Conservation (phyloP, 1,284 basidiomycete species). For the Jaminaea rosea region DNA sequence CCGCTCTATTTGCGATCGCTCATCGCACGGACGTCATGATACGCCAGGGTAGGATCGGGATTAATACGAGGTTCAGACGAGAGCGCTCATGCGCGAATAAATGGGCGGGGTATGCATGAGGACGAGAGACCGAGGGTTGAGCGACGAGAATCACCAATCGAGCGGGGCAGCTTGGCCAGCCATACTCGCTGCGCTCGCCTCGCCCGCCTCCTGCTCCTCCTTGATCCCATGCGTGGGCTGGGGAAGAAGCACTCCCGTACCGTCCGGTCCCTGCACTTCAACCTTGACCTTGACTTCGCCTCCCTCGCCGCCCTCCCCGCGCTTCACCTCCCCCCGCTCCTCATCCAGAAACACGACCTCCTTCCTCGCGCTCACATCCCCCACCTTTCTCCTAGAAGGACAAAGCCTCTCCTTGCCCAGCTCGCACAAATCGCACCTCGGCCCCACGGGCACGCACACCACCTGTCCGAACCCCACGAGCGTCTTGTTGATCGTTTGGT, state of each 20-base stretch:
- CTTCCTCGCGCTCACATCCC: slow-evolving; percentile 17
- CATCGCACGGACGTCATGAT: no score
- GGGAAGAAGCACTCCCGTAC: background rate
- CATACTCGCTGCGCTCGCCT: slow-evolving; percentile 2
- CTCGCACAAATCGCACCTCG: slow-evolving; percentile 59
- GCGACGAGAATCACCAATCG: no score
- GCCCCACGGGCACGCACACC: slow-evolving; percentile 71
- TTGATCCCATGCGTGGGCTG: slow-evolving; percentile 2
- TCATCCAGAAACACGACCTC: slow-evolving; percentile 12
- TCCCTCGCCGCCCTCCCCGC: background rate
- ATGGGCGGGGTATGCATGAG: no score
- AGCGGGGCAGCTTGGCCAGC: no score
- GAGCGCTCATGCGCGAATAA: no score
- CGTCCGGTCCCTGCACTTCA: slow-evolving; percentile 9
- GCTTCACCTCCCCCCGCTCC: slow-evolving; percentile 1
- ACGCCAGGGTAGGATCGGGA: no score
- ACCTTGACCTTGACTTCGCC: slow-evolving; percentile 16
- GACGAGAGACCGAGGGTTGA: no score
- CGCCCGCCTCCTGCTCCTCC: slow-evolving; percentile 5
- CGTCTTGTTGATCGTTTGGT: slow-evolving; percentile 34
- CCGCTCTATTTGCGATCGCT: no score
- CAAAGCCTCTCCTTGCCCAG: slow-evolving; percentile 24
- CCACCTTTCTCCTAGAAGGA: slow-evolving; percentile 24
- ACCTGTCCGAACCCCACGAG: slow-evolving; percentile 57
- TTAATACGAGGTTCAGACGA: no score